Evolutionary conservation across 75 land plant species (phyloP).

Genomic region (Larix kaempferi): DNA sequence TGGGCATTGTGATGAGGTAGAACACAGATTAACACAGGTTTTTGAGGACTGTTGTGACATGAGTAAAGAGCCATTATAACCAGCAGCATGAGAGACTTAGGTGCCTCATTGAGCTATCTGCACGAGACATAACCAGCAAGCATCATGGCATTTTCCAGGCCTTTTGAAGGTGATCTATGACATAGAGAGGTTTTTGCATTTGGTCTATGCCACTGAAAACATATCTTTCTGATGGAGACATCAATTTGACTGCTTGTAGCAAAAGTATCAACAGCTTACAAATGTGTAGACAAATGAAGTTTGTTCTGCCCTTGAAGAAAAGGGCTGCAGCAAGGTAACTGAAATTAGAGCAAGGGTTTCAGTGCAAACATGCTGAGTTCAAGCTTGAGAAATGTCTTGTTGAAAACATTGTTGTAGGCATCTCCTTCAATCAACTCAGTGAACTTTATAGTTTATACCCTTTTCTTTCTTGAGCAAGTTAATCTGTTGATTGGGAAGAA

Average conservation of each 20-base stretch:
- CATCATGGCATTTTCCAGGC: no score
- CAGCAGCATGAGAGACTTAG: no score
- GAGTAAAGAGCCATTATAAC: no score
- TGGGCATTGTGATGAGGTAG: no score
- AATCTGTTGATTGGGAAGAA: constrained; percentile 55
- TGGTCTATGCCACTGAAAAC: constrained; percentile 81
- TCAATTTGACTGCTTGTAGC: constrained; percentile 65
- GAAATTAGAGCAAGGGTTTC: constrained; percentile 67
- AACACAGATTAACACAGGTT: no score
- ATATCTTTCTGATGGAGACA: constrained; percentile 83
- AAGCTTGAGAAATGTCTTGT: constrained; percentile 67
- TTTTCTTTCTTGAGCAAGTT: constrained; percentile 69
- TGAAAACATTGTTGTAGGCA: constrained; percentile 61
- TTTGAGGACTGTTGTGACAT: no score
- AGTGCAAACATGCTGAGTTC: constrained; percentile 51
- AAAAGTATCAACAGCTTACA: constrained; percentile 16
- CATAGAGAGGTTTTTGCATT: constrained; percentile 47
- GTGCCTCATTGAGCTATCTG: no score
- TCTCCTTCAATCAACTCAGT: constrained; percentile 70
- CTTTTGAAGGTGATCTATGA: no score
- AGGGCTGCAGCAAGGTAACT: constrained; percentile 33
- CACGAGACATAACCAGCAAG: no score
- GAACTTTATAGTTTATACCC: constrained; percentile 37
- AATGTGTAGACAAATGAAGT: constrained; percentile 52
- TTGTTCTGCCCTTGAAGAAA: constrained; percentile 40